Evolutionary conservation across 495 filamentous ascomycete species (phyloP), one percentile per base, ranked within the genome.

Genomic region (Penicillium paxilli): DNA sequence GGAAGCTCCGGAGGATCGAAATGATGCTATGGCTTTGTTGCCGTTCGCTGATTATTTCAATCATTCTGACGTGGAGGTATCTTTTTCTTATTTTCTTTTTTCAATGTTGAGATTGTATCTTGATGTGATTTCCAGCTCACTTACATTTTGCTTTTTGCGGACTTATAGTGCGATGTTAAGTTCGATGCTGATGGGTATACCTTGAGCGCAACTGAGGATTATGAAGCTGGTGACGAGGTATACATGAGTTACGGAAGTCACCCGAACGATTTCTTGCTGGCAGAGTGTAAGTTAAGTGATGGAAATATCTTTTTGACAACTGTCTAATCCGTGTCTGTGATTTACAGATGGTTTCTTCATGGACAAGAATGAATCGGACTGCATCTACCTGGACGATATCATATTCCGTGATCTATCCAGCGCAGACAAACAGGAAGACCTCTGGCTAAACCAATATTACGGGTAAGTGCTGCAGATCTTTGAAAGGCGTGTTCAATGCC

Each of bases 11-110:
- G 63, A 72, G 23, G 69, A 75, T 22, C 73, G 68, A 1, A 87
- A 89, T 61, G 87, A 94, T 67, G 81, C 83, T 44, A 89, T 95
- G 84, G 88, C 84, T 1, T 69, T 96, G 56, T 82, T 88, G 68
- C 92, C 92, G 1, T 91, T 95, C 54, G 84, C 90, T 3, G 92
- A 96, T 72, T 86, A 92, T 52, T 91, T 96, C 71, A 96, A 96
- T 65, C 92, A 94, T 66, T 73, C 77, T 1, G 83, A 87, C 58
- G 68, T 72, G 28, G 66, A 70, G 44, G 74, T 77, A 65, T 20
- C 67, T 67, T n/a, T 20, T 32, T 12, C n/a, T n/a, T n/a, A n/a
- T 26, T 22, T 49, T 33, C 5, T 19, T 51, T n/a, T 38, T 8
- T 21, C 28, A n/a, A n/a, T 22, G n/a, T 33, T 1, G 3, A n/a